These are phyloP conservation scores for Aspergillus homomorphus DNA, from an alignment of 495 filamentous ascomycete genomes.

Conservation along the genomic window DNA sequence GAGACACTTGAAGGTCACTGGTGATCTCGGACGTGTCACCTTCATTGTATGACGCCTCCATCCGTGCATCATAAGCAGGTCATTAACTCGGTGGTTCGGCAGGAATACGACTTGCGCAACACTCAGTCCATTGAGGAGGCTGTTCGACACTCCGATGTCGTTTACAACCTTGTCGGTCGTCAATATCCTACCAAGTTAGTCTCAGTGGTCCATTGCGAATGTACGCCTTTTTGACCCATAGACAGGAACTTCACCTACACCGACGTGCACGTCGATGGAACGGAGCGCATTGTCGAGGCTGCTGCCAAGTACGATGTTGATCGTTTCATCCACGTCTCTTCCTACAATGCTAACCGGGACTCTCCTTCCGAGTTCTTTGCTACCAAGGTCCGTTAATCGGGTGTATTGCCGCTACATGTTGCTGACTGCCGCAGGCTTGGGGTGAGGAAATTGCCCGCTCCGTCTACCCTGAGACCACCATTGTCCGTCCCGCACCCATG, in stretches of 20 bases:
- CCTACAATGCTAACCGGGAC: slow-evolving; percentile 79
- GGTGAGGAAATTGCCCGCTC: slow-evolving; percentile 80
- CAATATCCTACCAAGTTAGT: slow-evolving; percentile 94
- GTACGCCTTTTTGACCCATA: slow-evolving; percentile 26
- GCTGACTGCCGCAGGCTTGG: slow-evolving; percentile 51
- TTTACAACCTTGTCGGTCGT: slow-evolving; percentile 92
- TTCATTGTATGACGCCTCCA: slow-evolving; percentile 61
- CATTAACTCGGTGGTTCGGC: slow-evolving; percentile 9
- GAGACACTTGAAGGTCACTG: slow-evolving; percentile 90
- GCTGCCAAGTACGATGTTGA: slow-evolving; percentile 98
- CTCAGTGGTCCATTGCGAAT: neutral
- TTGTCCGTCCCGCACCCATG: slow-evolving; percentile 90
- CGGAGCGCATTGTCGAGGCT: slow-evolving; percentile 92
- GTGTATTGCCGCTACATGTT: neutral
- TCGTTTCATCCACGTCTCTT: slow-evolving; percentile 94
- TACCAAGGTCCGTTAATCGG: slow-evolving; percentile 65
- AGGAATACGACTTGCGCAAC: slow-evolving; percentile 96
- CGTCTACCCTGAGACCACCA: slow-evolving; percentile 97
- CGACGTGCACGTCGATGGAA: slow-evolving; percentile 91
- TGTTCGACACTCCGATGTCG: slow-evolving; percentile 93
- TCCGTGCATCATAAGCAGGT: neutral
- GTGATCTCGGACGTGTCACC: slow-evolving; percentile 84
- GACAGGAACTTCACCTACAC: slow-evolving; percentile 85
- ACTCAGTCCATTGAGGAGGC: slow-evolving; percentile 94
- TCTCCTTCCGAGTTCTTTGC: slow-evolving; percentile 83